phyloP scores from a whole-genome alignment of 2,329 filamentous ascomycete genomes.

The Aspergillus carbonarius region DNA sequence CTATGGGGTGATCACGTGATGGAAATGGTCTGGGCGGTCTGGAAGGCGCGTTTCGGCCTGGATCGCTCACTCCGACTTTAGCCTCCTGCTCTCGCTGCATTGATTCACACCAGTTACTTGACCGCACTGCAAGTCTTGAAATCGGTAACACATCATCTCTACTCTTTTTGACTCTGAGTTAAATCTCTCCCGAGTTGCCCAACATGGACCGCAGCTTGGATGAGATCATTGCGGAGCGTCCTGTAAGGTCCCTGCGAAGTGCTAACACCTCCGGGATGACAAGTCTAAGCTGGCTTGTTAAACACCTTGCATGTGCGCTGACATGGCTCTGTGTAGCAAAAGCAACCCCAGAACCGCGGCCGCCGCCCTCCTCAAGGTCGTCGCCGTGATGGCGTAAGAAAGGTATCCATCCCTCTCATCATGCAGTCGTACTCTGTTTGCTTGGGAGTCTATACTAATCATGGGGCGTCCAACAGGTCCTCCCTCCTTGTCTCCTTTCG shows the following conservation, averaged over 20 bases:
- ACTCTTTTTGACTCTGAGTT: neutral
- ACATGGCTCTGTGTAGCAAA: slow-evolving; percentile 24
- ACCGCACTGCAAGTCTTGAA: neutral
- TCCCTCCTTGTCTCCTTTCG: slow-evolving; percentile 43
- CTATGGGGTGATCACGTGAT: neutral
- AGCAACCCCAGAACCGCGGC: slow-evolving; percentile 28
- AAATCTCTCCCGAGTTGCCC: slow-evolving; percentile 7
- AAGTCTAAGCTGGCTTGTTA: neutral
- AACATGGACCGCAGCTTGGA: slow-evolving; percentile 65
- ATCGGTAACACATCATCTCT: neutral
- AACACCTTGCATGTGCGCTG: slow-evolving; percentile 8
- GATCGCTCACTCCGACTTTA: slow-evolving; percentile 2
- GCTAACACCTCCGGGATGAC: slow-evolving; percentile 3
- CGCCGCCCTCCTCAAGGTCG: slow-evolving; percentile 45
- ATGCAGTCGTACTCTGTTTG: neutral
- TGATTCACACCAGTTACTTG: neutral
- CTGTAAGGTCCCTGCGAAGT: slow-evolving; percentile 49
- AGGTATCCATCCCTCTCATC: slow-evolving; percentile 56
- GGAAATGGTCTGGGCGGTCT: neutral
- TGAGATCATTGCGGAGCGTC: slow-evolving; percentile 63
- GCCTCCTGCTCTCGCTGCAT: slow-evolving; percentile 7
- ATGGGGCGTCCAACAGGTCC: slow-evolving; percentile 34
- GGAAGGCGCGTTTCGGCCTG: neutral
- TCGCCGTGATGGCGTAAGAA: slow-evolving; percentile 84
- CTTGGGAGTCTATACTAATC: slow-evolving; percentile 10